Percentiles rank a stretch among this genome's conserved stretches.
These are phyloP conservation scores for Vaccinium vitisidaea DNA, from an alignment of 148 eudicot genomes.

Conservation along the genomic window DNA sequence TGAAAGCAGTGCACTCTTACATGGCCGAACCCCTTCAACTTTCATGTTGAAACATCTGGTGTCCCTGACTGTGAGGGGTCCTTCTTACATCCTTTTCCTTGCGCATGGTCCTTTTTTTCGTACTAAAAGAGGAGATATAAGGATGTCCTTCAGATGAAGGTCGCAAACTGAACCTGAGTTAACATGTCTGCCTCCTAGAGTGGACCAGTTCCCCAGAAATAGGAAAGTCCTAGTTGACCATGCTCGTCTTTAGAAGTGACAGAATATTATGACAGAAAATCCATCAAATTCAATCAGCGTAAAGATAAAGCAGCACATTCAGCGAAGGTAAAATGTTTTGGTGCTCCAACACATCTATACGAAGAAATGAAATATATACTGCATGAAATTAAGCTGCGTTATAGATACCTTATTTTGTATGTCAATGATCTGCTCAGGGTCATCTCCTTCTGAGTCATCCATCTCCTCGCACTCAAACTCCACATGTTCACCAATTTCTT, in stretches of 20 bases:
- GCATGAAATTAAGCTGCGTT: neutral
- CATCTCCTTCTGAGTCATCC: slow-evolving; percentile 88
- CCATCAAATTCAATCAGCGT: neutral
- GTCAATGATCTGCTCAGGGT: slow-evolving; percentile 38
- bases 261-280: neutral
- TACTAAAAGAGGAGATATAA: neutral
- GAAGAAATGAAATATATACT: neutral
- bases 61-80: neutral
- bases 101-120: neutral
- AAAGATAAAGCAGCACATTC: neutral
- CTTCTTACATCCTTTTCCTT: neutral
- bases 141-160: neutral
- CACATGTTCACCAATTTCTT: slow-evolving; percentile 75
- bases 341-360: slow-evolving; percentile 14
- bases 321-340: neutral
- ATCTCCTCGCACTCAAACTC: slow-evolving; percentile 98
- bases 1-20: neutral
- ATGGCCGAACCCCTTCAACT: neutral
- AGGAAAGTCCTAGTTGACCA: neutral
- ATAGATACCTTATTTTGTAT: slow-evolving; percentile 50
- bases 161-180: neutral
- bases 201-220: neutral
- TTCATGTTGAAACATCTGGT: neutral
- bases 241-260: neutral
- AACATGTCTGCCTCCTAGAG: neutral